These are phyloP conservation scores for Amanita muscaria DNA, from an alignment of 768 basidiomycete genomes.

Conservation along the genomic window DNA sequence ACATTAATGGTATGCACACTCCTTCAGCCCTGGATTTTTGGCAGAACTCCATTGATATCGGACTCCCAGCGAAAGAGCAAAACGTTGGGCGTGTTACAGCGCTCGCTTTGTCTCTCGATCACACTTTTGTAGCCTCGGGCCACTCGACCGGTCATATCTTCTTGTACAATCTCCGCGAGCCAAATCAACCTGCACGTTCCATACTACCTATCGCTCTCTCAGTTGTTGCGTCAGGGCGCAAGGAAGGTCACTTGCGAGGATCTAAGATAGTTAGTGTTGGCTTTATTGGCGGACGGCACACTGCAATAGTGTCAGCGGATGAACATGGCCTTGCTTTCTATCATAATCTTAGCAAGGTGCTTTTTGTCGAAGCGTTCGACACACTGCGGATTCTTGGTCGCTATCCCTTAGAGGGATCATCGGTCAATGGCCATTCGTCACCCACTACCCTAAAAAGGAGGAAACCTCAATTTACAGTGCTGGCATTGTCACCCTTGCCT, in stretches of 20 bases:
- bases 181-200: conserved; percentile 57
- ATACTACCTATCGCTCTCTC: conserved; percentile 62
- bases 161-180: conserved; percentile 72
- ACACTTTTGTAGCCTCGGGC: conserved; percentile 86
- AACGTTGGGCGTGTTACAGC: conserved; percentile 76
- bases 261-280: conserved; percentile 74
- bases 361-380: conserved; percentile 93
- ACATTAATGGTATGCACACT: conserved; percentile 43
- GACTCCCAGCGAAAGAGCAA: conserved; percentile 33
- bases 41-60: conserved; percentile 13
- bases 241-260: conserved; percentile 79
- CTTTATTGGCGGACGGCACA: conserved; percentile 88
- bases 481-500: conserved; percentile 77
- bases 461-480: conserved; percentile 53
- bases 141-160: conserved; percentile 80
- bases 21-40: conserved; percentile 2
- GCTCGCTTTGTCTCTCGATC: conserved; percentile 84
- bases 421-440: conserved; percentile 10
- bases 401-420: conserved; percentile 48
- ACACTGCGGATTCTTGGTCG: conserved; percentile 89
- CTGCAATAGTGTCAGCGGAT: conserved; percentile 86
- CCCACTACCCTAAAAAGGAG: conserved; percentile 26
- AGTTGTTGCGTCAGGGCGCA: conserved; percentile 64
- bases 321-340: conserved; percentile 90
- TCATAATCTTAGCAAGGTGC: conserved; percentile 86